A percentile compares a stretch with the other conserved stretches of the same genome.
Conservation (phyloP, 2,329 filamentous ascomycete species). For the Metarhizium guizhouense region DNA sequence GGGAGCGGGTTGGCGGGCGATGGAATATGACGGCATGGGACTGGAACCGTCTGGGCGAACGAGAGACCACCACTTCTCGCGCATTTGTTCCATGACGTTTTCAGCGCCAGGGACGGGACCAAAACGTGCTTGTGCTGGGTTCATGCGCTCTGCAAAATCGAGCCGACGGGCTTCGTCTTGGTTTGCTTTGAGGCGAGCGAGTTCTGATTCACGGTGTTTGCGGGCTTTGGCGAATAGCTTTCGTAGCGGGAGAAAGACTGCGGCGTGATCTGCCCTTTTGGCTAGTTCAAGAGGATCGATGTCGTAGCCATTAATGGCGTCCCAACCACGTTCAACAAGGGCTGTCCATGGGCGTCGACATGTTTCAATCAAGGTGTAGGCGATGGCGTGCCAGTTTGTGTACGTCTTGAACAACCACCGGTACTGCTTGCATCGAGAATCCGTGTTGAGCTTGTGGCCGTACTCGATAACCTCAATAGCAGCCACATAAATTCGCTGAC, state of each 20-base stretch:
- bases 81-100: slow-evolving; percentile 33
- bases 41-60: slow-evolving; percentile 25
- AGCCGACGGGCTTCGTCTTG: slow-evolving; percentile 39
- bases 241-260: slow-evolving; percentile 44
- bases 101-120: slow-evolving; percentile 38
- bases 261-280: slow-evolving; percentile 34
- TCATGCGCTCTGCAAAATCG: slow-evolving; percentile 38
- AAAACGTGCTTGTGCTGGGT: slow-evolving; percentile 35
- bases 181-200: slow-evolving; percentile 37
- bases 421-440: slow-evolving; percentile 38
- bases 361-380: slow-evolving; percentile 38
- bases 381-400: slow-evolving; percentile 42
- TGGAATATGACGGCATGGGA: neutral
- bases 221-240: slow-evolving; percentile 45
- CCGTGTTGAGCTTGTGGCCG: slow-evolving; percentile 54
- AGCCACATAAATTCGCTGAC: slow-evolving; percentile 61
- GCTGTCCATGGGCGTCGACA: slow-evolving; percentile 39
- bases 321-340: slow-evolving; percentile 41
- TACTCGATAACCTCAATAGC: slow-evolving; percentile 68
- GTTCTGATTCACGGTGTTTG: slow-evolving; percentile 41
- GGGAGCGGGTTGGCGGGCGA: neutral
- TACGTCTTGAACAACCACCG: slow-evolving; percentile 43
- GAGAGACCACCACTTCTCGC: slow-evolving; percentile 42
- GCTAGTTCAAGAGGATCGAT: slow-evolving; percentile 33
- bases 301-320: slow-evolving; percentile 31